Base-by-base conservation (phyloP, 2,329 filamentous ascomycete species). In the Pseudophaeomoniella oleicola region DNA sequence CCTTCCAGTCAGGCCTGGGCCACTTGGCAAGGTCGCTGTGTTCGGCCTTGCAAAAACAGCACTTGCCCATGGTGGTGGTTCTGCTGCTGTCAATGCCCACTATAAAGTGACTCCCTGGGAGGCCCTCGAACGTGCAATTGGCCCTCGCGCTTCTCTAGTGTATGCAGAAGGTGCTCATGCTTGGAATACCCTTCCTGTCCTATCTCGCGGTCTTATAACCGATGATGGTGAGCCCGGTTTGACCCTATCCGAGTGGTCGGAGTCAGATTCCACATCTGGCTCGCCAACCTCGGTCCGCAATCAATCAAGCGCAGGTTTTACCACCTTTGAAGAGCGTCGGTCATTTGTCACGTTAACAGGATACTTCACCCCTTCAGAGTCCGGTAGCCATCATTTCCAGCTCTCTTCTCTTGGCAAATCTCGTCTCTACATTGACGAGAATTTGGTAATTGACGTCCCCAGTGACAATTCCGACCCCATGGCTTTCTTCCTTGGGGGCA, bases 111-210 rank as follows among this genome's bases (percentile, higher is more conserved):
- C 55, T 3, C 63, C 63, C 0, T 60, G 62, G 11, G 56, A 65
- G 3, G 63, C n/a, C n/a, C n/a, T n/a, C n/a, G 60, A 6, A 53
- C 67, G 12, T 44, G 44, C 4, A 48, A 51, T 14, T 49, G 57
- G 42, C 55, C 51, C 40, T 45, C 52, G 17, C 50, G 47, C n/a
- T 11, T 51, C 56, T 12, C 9, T 27, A 6, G 47, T 46, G 1
- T 79, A 72, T 50, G 63, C 70, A 2, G 67, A 77, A 32, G 77
- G 77, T 9, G 70, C 69, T 29, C 75, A 80, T 51, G 74, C 72
- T 0, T 74, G 80, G 55, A 75, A 75, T 48, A 63, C 75, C 43
- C 63, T 79, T 1, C 77, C 76, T 1, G 56, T 75, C 0, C 58
- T 80, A 3, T 72, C 72, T 0, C 58, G 58, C 2, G 54, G 22